phyloP scores from a whole-genome alignment of 345 rosid species.

The Linum usitatissimum region DNA sequence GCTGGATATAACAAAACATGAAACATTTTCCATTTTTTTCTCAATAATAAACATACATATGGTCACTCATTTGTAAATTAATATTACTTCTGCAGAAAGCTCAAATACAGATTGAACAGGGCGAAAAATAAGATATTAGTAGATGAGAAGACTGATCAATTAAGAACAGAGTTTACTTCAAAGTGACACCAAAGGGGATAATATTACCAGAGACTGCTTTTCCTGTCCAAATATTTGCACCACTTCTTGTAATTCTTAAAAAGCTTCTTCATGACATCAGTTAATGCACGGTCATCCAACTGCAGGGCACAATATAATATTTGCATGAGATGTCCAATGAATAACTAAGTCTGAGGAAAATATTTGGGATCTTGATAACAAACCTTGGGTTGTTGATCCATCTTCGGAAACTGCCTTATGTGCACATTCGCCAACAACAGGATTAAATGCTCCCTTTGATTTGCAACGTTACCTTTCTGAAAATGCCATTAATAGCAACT shows the following conservation, averaged over 20 bases:
- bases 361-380: constrained; percentile 14
- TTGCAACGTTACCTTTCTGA: constrained; percentile 95
- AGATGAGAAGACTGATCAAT: background rate
- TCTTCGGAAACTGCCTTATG: constrained; percentile 89
- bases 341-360: background rate
- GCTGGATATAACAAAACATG: background rate
- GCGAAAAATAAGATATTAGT: background rate
- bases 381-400: constrained; percentile 98
- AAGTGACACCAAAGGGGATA: background rate
- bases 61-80: background rate
- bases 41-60: background rate
- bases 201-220: constrained; percentile 91
- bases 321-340: background rate
- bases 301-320: constrained; percentile 12
- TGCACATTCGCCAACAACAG: constrained; percentile 94
- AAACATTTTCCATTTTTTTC: background rate
- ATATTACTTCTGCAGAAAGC: background rate
- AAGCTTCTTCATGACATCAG: constrained; percentile 97
- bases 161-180: background rate
- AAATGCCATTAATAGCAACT: constrained; percentile 8
- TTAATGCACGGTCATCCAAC: constrained; percentile 94
- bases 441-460: constrained; percentile 97
- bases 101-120: background rate
- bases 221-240: constrained; percentile 95
- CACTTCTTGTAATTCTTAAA: constrained; percentile 97